These are phyloP conservation scores for Yamadazyma taylorii DNA, from an alignment of 1,139 yeast species.

Conservation along the genomic window DNA sequence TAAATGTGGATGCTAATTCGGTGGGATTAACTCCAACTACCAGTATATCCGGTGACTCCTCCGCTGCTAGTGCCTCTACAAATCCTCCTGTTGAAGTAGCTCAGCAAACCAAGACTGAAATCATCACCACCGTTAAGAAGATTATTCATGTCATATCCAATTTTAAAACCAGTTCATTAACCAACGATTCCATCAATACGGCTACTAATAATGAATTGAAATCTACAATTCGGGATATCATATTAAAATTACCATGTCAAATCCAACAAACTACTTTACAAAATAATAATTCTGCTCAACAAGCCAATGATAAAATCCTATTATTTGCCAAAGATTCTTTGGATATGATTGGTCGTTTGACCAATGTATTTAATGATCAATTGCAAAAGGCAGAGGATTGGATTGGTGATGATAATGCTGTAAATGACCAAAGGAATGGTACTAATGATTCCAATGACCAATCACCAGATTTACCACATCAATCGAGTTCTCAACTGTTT, in stretches of 20 bases:
- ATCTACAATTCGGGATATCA: conserved; percentile 75
- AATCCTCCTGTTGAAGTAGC: conserved; percentile 19
- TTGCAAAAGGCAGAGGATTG: conserved; percentile 82
- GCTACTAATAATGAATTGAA: conserved; percentile 37
- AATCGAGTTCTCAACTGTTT: not conserved
- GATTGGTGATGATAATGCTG: conserved; percentile 57
- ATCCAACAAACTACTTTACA: conserved; percentile 29
- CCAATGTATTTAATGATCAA: conserved; percentile 80
- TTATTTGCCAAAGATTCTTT: conserved; percentile 86
- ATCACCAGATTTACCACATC: not conserved
- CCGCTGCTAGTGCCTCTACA: not conserved
- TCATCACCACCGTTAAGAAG: conserved; percentile 84
- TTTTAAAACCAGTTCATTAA: conserved; percentile 72
- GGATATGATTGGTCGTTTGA: conserved; percentile 82
- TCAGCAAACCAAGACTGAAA: conserved; percentile 69
- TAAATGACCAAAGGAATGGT: too few relatives aligned
- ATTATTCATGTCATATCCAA: conserved; percentile 84
- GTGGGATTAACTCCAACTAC: conserved; percentile 5
- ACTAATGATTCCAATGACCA: too few relatives aligned
- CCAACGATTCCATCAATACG: conserved; percentile 18
- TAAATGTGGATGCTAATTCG: conserved; percentile 6
- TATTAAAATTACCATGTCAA: conserved; percentile 65
- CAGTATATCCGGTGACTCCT: conserved; percentile 1
- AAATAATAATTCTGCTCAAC: conserved; percentile 25
- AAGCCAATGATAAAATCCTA: conserved; percentile 63